Conservation (phyloP, 345 rosid genomes). For the Eucalyptus cladocalyx region DNA sequence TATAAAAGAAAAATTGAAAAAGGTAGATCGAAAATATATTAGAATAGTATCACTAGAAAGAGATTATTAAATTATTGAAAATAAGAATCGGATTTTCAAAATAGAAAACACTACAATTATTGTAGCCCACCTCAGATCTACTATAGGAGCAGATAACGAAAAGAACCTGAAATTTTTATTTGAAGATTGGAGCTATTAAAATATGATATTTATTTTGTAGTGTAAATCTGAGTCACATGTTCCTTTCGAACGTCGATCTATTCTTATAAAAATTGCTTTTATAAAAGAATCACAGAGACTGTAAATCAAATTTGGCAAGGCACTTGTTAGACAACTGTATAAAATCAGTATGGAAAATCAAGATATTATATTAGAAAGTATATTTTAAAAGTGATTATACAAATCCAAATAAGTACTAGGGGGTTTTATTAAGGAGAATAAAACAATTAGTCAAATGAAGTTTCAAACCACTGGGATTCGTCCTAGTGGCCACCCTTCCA, state of each 20-base stretch:
- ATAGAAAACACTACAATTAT: no score
- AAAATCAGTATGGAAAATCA: background rate
- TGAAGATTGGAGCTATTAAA: background rate
- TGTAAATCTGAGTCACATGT: background rate
- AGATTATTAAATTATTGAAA: no score
- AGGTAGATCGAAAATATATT: background rate
- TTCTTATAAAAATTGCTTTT: background rate
- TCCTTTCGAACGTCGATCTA: background rate
- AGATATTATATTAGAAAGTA: background rate
- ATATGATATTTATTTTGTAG: background rate
- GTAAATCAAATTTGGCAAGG: background rate
- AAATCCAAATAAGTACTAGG: background rate
- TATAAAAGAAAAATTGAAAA: no score
- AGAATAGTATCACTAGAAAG: background rate
- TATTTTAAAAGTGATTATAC: background rate
- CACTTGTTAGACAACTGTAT: background rate
- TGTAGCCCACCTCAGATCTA: background rate
- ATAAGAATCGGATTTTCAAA: no score
- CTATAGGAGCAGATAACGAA: background rate
- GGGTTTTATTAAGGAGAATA: background rate
- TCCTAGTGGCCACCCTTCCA: no score
- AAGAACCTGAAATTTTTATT: background rate
- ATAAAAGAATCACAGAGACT: background rate
- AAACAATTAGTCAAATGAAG: background rate
- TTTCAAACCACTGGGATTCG: no score